Conservation (phyloP, 495 filamentous ascomycete genomes). For the Penicillium soppii region DNA sequence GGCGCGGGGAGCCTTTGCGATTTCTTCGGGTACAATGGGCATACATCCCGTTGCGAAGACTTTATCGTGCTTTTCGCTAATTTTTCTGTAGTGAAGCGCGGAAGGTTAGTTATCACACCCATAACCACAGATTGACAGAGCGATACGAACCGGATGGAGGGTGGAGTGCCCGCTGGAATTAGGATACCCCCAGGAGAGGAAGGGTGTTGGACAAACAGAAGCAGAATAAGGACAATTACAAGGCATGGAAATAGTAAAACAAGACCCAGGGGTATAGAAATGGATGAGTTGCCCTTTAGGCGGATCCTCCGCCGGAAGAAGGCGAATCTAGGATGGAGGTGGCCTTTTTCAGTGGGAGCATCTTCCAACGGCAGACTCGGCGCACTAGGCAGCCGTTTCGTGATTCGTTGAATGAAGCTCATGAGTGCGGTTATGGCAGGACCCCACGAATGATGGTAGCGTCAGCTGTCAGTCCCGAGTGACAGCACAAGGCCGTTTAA, state of each 20-base stretch:
- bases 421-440: slow-evolving; percentile 42
- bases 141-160: slow-evolving; percentile 76
- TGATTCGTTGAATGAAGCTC: slow-evolving; percentile 63
- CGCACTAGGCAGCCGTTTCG: slow-evolving; percentile 63
- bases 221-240: slow-evolving; percentile 84
- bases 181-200: slow-evolving; percentile 77
- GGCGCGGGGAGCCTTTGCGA: slow-evolving; percentile 64
- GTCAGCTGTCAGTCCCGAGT: slow-evolving; percentile 24
- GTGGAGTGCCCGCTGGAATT: slow-evolving; percentile 87
- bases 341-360: slow-evolving; percentile 53
- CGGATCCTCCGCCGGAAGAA: slow-evolving; percentile 88
- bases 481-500: slow-evolving; percentile 20
- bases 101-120: slow-evolving; percentile 9
- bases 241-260: slow-evolving; percentile 91
- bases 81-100: slow-evolving; percentile 65
- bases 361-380: slow-evolving; percentile 61
- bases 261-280: slow-evolving; percentile 91
- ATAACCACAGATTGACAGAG: neutral
- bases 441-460: slow-evolving; percentile 19
- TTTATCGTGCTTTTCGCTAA: slow-evolving; percentile 95
- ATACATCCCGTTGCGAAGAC: slow-evolving; percentile 91
- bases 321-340: slow-evolving; percentile 60
- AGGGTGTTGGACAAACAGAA: slow-evolving; percentile 89
- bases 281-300: slow-evolving; percentile 88
- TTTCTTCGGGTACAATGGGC: slow-evolving; percentile 52